Base-by-base conservation (phyloP, 75 land plant species). In the Isoetes taiwanensis region DNA sequence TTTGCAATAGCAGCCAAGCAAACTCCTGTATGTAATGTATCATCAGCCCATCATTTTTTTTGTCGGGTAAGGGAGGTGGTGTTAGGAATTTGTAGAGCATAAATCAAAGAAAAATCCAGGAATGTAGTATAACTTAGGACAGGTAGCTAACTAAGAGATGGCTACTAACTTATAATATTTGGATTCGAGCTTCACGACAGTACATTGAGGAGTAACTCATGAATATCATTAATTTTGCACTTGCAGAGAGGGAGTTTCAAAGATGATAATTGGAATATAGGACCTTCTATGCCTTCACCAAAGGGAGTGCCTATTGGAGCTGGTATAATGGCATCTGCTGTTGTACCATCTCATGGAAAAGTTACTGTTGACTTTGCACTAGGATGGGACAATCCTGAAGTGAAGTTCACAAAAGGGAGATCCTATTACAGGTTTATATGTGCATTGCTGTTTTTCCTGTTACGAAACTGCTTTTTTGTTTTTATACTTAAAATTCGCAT, bases 1-100 rank as follows among this genome's bases (percentile, higher is more conserved):
- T 46, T 46, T 46, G 50, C 50, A n/a, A 46, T 46, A 19, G 50
- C 50, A n/a, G 50, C 50, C 19, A 16, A 23, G 16, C 6, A 46
- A 16, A 46, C 5, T 23, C 12, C 50, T n/a, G 50, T 19, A 6
- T 19, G 16, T 8, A n/a, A 6, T 46, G 50, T 46, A 3, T 46
- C 50, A 6, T 46, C 25, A 19, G 50, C 25, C 50, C 50, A n/a
- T 19, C 21, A 16, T 46, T 46, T 23, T 46, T 19, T 19, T 6
- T 46, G 6, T 46, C 50, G 6, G 50, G 50, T 19, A 46, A 46
- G 23, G 50, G 50, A 16, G 23, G 50, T 23, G 50, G 23, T 19
- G 50, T 46, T 4, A 4, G 50, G 12, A 37, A 37, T 9, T 37
- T 37, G 9, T 37, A 14, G 9, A 37, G n/a, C n/a, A n/a, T n/a